Evolutionary conservation across 441 rosid species (phyloP).

Genomic region (Euphorbia celastroides): DNA sequence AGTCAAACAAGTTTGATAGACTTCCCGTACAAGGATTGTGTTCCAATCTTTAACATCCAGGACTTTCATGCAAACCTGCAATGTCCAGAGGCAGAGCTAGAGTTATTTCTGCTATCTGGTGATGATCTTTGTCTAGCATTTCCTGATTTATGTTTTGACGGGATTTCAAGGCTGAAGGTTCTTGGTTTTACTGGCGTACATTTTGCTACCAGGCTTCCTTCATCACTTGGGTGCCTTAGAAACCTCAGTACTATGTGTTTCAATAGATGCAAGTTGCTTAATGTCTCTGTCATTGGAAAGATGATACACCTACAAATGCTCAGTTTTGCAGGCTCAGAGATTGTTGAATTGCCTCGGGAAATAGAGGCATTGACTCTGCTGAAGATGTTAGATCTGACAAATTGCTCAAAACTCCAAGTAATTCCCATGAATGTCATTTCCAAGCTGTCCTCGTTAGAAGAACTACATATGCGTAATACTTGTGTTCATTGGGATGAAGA

Average conservation of each 20-base stretch:
- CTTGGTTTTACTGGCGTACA: background rate
- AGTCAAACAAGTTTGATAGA: background rate
- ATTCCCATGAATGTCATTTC: conserved; percentile 12
- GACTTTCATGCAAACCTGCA: conserved; percentile 12
- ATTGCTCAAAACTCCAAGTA: background rate
- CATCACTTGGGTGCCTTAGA: conserved; percentile 10
- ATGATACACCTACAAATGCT: conserved; percentile 17
- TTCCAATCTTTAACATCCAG: background rate
- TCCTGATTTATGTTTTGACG: too few relatives aligned
- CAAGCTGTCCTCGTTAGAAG: conserved; percentile 8
- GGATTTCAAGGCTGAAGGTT: conserved; percentile 10
- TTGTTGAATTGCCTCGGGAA: conserved; percentile 11
- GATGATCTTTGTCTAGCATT: background rate
- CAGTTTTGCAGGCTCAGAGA: background rate
- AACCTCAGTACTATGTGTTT: conserved; percentile 19
- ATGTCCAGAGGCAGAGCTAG: conserved; percentile 7
- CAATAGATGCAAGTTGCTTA: background rate
- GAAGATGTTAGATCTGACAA: conserved; percentile 5
- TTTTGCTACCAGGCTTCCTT: conserved; percentile 12
- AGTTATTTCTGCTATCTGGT: background rate
- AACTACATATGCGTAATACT: conserved; percentile 13
- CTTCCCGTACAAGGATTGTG: background rate
- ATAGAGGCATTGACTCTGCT: conserved; percentile 10
- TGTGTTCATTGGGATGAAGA: conserved; percentile 11
- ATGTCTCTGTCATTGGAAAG: conserved; percentile 16